Evolutionary conservation across 2,329 filamentous ascomycete genomes (phyloP).

Genomic region (Colletotrichum tamarilloi): DNA sequence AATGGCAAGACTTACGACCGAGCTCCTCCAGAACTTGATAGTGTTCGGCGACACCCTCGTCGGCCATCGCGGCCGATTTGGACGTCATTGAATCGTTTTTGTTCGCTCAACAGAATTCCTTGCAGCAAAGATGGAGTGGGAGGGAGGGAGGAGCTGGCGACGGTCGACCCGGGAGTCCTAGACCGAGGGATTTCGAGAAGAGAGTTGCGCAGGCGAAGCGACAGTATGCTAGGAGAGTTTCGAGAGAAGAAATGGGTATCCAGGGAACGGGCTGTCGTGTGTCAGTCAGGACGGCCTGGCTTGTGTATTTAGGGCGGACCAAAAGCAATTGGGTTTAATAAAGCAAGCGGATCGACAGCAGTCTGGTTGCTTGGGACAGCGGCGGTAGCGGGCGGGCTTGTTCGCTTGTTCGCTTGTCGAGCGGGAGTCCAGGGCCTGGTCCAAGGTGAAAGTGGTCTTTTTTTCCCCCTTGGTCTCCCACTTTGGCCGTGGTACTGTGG

Average conservation of each 20-base stretch:
- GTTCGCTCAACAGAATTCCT: constrained; percentile 13
- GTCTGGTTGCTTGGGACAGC: constrained; percentile 36
- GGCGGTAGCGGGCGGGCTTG: constrained; percentile 10
- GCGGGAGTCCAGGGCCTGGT: constrained; percentile 22
- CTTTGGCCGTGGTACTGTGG: constrained; percentile 1
- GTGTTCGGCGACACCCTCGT: constrained; percentile 79
- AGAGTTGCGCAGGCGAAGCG: constrained; percentile 11
- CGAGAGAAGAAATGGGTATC: constrained; percentile 35
- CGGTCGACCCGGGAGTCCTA: constrained; percentile 29
- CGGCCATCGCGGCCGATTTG: constrained; percentile 56
- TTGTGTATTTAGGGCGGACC: constrained; percentile 31
- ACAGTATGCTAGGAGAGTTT: constrained; percentile 27
- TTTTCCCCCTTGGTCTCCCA: neutral
- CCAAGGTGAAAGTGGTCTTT: constrained; percentile 11
- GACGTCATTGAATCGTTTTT: constrained; percentile 29
- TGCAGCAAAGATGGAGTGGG: constrained; percentile 23
- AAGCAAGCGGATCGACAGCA: constrained; percentile 25
- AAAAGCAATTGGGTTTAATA: constrained; percentile 33
- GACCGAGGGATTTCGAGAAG: constrained; percentile 28
- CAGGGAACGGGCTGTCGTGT: constrained; percentile 32
- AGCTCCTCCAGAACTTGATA: constrained; percentile 98
- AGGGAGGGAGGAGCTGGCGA: constrained; percentile 32
- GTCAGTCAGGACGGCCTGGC: constrained; percentile 36
- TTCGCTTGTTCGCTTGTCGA: constrained; percentile 16
- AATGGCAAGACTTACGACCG: constrained; percentile 75